A percentile compares a stretch with the other conserved stretches of the same genome.
Conservation (phyloP, 2,329 filamentous ascomycete species). For the Neophaeococcomyces aloes region DNA sequence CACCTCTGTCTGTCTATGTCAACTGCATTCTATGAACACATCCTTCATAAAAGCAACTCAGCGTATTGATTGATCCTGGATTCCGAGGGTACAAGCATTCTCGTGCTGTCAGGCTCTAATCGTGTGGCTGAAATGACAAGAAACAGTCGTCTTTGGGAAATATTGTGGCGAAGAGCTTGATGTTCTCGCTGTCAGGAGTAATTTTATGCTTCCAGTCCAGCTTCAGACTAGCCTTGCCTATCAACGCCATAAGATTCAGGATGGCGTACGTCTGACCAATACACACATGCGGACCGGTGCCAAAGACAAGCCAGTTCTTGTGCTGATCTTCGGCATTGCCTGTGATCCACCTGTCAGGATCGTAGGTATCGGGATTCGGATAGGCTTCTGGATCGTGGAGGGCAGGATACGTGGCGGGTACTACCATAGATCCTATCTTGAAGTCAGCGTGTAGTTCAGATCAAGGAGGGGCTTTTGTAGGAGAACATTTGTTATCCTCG, state of each 20-base stretch:
- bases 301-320: conserved; percentile 97
- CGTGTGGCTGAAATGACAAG: too few species aligned
- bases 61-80: too few species aligned
- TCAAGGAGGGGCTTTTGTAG: too few species aligned
- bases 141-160: conserved; percentile 89
- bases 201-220: conserved; percentile 85
- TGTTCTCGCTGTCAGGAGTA: conserved; percentile 77
- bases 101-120: too few species aligned
- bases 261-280: conserved; percentile 86
- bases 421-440: conserved; percentile 88
- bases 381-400: conserved; percentile 91
- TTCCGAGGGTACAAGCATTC: too few species aligned
- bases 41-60: too few species aligned
- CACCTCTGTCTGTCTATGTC: too few species aligned
- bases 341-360: conserved; percentile 82
- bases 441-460: conserved; percentile 63
- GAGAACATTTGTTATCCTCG: too few species aligned
- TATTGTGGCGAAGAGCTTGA: conserved; percentile 98
- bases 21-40: too few species aligned
- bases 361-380: conserved; percentile 74
- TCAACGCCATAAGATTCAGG: conserved; percentile 75
- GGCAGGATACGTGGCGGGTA: conserved; percentile 81
- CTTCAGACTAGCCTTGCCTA: conserved; percentile 78
- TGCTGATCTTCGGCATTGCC: conserved; percentile 81
- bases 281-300: conserved; percentile 92